phyloP scores from a whole-genome alignment of 108 stramenopile genomes.

The Conticribra weissflogii region DNA sequence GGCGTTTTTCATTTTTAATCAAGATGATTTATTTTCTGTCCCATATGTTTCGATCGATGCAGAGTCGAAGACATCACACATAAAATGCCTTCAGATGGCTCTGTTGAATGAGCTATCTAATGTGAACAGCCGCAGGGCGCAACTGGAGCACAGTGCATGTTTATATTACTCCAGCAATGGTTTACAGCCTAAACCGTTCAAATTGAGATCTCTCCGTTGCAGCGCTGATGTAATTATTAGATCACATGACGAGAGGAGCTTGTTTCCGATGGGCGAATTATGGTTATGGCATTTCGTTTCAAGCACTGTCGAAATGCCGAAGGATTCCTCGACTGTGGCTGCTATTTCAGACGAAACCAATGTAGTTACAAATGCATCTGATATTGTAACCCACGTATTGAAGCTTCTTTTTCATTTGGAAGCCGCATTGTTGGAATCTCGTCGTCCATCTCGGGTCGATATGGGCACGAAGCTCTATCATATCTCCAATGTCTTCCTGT shows the following conservation, averaged over 20 bases:
- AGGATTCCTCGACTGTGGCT: not conserved
- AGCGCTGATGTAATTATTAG: slow-evolving; percentile 21
- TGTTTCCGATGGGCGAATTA: slow-evolving; percentile 57
- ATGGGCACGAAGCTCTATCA: slow-evolving; percentile 81
- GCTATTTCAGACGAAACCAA: slow-evolving; percentile 11
- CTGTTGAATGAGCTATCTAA: slow-evolving; percentile 36
- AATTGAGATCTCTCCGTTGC: slow-evolving; percentile 33
- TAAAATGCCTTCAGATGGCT: slow-evolving; percentile 16
- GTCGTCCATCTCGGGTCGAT: slow-evolving; percentile 28
- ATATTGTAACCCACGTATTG: slow-evolving; percentile 53
- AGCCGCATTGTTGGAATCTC: slow-evolving; percentile 18
- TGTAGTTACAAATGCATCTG: slow-evolving; percentile 36
- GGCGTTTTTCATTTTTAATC: slow-evolving; percentile 63
- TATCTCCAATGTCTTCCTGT: slow-evolving; percentile 72
- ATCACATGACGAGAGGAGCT: slow-evolving; percentile 13
- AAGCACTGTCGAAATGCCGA: slow-evolving; percentile 25
- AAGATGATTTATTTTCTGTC: slow-evolving; percentile 43
- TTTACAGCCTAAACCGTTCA: not conserved
- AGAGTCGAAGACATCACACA: not conserved
- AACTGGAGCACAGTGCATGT: slow-evolving; percentile 36
- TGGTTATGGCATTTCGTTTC: slow-evolving; percentile 83
- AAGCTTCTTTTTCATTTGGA: slow-evolving; percentile 60
- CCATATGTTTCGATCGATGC: not conserved
- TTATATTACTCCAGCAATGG: slow-evolving; percentile 8
- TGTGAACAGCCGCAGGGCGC: slow-evolving; percentile 17